Evolutionary conservation across 208 protist species (phyloP).

Genomic region (Trypanosoma melophagium): DNA sequence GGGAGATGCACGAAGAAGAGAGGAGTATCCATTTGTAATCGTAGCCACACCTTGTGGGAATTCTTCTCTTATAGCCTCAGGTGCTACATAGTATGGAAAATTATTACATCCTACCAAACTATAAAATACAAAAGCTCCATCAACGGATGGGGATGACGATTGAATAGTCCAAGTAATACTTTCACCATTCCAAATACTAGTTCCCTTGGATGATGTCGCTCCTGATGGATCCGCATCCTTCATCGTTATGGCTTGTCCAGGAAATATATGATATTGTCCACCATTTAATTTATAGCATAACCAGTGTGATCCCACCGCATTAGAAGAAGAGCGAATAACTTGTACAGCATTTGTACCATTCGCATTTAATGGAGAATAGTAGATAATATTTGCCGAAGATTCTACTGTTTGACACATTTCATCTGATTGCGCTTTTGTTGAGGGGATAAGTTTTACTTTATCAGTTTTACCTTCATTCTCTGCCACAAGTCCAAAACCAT

Average conservation of each 20-base stretch:
- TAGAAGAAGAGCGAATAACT: constrained; percentile 29
- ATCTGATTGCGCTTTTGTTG: constrained; percentile 24
- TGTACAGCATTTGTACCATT: constrained; percentile 78
- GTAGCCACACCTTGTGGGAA: constrained; percentile 26
- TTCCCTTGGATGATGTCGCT: constrained; percentile 39
- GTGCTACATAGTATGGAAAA: constrained; percentile 59
- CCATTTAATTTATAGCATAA: constrained; percentile 89
- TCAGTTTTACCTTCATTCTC: constrained; percentile 28
- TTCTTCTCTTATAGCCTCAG: background rate
- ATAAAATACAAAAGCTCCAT: constrained; percentile 68
- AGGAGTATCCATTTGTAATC: constrained; percentile 14
- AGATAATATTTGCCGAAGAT: constrained; percentile 21
- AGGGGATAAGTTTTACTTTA: constrained; percentile 63
- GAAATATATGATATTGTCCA: constrained; percentile 75
- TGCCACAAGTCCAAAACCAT: constrained; percentile 69
- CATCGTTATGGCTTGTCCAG: constrained; percentile 3
- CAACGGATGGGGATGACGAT: constrained; percentile 17
- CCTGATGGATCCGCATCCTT: constrained; percentile 41
- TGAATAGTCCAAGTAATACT: constrained; percentile 66
- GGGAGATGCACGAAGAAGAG: constrained; percentile 17
- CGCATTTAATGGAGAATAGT: constrained; percentile 48
- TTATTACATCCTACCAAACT: constrained; percentile 70
- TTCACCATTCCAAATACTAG: constrained; percentile 51
- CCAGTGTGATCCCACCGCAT: constrained; percentile 38
- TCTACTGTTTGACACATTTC: constrained; percentile 29